Percentiles rank a stretch among this genome's conserved stretches.
These are phyloP conservation scores for Arabidopsis lyrata DNA, from an alignment of 441 rosid species.

Conservation along the genomic window DNA sequence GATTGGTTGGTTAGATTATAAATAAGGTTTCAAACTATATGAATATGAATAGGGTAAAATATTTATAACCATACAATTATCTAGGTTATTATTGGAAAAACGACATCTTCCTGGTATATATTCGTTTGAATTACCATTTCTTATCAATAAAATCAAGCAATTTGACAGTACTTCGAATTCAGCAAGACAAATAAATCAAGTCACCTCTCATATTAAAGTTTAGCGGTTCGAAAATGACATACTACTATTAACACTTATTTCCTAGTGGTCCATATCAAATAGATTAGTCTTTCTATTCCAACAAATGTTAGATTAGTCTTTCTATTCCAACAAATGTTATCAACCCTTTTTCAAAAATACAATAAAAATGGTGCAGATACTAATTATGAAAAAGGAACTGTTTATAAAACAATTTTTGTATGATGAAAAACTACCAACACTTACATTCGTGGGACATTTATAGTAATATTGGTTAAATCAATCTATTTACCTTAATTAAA, in stretches of 20 bases:
- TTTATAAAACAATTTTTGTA: background rate
- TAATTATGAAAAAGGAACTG: background rate
- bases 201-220: conserved; percentile 16
- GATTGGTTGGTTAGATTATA: conserved; percentile 29
- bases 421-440: background rate
- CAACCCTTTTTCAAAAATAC: too few relatives aligned
- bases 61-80: background rate
- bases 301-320: background rate
- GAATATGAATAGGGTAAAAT: background rate
- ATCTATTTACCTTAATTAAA: background rate
- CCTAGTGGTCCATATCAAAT: background rate
- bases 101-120: background rate
- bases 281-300: background rate
- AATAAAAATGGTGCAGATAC: background rate
- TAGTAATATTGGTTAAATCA: too few relatives aligned
- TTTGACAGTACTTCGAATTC: background rate
- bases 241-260: background rate
- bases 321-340: background rate
- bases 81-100: background rate
- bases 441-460: background rate
- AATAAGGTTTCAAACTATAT: conserved; percentile 6
- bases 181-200: background rate
- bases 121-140: background rate
- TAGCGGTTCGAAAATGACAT: conserved; percentile 9
- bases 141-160: background rate